A percentile compares a stretch with the other conserved stretches of the same genome.
Conservation (phyloP, 129 eudicot genomes). For the Rutidosis leptorrhynchoides region DNA sequence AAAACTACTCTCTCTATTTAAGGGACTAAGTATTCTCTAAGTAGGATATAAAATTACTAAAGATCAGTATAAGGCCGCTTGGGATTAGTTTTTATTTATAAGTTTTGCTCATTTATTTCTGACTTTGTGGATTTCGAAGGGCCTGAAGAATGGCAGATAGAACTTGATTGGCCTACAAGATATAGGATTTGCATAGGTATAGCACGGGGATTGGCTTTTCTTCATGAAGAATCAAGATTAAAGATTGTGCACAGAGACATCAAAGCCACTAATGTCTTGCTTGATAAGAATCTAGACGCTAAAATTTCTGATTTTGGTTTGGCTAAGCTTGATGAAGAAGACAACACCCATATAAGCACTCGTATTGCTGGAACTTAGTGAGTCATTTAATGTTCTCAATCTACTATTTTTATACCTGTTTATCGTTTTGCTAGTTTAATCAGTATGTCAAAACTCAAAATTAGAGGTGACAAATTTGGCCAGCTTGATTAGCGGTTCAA, state of each 20-base stretch:
- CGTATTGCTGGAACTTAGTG: constrained; percentile 75
- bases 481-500: not conserved
- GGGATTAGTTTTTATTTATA: not conserved
- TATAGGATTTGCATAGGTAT: constrained; percentile 61
- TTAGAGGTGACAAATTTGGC: not conserved
- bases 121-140: constrained; percentile 34
- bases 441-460: not conserved
- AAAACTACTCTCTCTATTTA: not conserved
- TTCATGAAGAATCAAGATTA: constrained; percentile 66
- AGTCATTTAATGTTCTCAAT: constrained; percentile 25
- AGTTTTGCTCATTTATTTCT: constrained; percentile 16
- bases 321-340: constrained; percentile 77
- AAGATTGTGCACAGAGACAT: constrained; percentile 79
- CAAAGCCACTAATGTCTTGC: constrained; percentile 68
- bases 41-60: not conserved
- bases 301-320: constrained; percentile 78
- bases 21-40: not conserved
- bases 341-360: constrained; percentile 62
- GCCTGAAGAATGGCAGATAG: constrained; percentile 48
- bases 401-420: not conserved
- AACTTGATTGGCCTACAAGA: constrained; percentile 73
- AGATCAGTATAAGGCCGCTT: no score
- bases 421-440: not conserved
- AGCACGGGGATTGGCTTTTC: constrained; percentile 74
- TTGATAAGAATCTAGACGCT: constrained; percentile 53